Evolutionary conservation across 129 eudicot species (phyloP).

Genomic region (Centella asiatica): DNA sequence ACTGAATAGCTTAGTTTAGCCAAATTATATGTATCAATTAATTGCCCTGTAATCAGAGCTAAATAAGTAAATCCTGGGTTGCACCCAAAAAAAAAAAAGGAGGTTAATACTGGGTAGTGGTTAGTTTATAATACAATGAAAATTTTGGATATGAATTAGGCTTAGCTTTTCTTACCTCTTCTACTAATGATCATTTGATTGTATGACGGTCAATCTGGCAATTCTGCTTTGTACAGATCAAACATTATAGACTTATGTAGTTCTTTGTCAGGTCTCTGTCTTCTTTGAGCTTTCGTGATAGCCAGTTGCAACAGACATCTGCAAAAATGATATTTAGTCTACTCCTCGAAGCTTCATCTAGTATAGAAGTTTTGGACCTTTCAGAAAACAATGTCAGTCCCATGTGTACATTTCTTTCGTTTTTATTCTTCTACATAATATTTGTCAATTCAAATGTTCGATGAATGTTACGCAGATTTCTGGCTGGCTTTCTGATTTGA

Average conservation of each 20-base stretch:
- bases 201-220: neutral
- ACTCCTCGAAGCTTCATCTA: slow-evolving; percentile 54
- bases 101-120: neutral
- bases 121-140: neutral
- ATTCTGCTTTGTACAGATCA: neutral
- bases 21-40: too few relatives aligned
- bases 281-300: slow-evolving; percentile 47
- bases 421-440: neutral
- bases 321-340: slow-evolving; percentile 51
- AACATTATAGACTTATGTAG: neutral
- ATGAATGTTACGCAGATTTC: slow-evolving; percentile 43
- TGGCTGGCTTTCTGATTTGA: slow-evolving; percentile 71
- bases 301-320: slow-evolving; percentile 36
- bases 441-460: neutral
- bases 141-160: neutral
- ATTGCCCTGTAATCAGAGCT: neutral
- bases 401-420: neutral
- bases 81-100: too few relatives aligned
- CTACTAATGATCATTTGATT: neutral
- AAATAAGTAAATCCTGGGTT: neutral
- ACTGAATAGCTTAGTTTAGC: too few relatives aligned
- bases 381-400: slow-evolving; percentile 76
- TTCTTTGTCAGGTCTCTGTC: slow-evolving; percentile 43
- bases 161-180: neutral
- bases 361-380: slow-evolving; percentile 51